Percentiles rank a stretch among this genome's conserved stretches.
phyloP scores from a whole-genome alignment of 768 basidiomycete species.

The Mycena amicta region DNA sequence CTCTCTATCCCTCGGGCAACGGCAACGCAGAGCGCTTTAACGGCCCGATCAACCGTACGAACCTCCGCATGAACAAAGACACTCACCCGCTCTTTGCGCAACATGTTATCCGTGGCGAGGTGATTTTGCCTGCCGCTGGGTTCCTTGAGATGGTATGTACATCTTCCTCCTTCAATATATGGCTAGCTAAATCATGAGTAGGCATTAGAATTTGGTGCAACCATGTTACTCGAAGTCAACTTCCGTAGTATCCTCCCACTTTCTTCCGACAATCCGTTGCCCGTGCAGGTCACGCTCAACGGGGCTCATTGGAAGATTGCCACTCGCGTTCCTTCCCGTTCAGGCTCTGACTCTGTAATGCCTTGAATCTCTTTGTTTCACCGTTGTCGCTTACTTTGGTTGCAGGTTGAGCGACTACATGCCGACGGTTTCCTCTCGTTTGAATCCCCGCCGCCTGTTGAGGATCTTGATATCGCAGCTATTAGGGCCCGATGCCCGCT shows the following conservation, averaged over 20 bases:
- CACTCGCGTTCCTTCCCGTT: too few species aligned
- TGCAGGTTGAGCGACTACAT: too few species aligned
- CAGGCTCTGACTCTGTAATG: too few species aligned
- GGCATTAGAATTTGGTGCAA: constrained; percentile 38
- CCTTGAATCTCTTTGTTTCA: too few species aligned
- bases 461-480: too few species aligned
- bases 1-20: too few species aligned
- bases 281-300: constrained; percentile 1
- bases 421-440: too few species aligned
- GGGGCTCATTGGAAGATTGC: constrained; percentile 6
- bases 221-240: constrained; percentile 1
- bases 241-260: constrained; percentile 6
- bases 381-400: too few species aligned
- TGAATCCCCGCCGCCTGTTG: too few species aligned
- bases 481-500: too few species aligned
- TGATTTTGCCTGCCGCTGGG: constrained; percentile 50
- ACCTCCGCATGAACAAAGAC: constrained; percentile 10
- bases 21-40: too few species aligned
- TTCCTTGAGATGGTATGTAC: constrained; percentile 40
- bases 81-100: constrained; percentile 45
- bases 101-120: constrained; percentile 46
- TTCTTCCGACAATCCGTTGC: neutral
- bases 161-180: neutral
- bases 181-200: constrained; percentile 11
- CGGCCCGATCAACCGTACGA: too few species aligned